Evolutionary conservation across 2,329 filamentous ascomycete species (phyloP).

Genomic region (Claviceps humidiphila): DNA sequence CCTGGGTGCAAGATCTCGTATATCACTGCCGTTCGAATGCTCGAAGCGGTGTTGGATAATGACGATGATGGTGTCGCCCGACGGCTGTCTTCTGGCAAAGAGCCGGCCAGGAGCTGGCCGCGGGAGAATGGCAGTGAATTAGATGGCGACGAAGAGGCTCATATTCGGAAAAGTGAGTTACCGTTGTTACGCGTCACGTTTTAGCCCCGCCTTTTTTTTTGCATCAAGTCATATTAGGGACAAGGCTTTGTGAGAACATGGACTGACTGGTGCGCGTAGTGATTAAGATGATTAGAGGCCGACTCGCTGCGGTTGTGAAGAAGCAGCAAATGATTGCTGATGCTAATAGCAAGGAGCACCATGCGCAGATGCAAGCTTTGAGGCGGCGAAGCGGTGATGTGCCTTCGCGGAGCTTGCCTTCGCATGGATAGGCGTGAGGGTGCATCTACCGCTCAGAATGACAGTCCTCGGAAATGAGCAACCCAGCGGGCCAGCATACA

Average conservation of each 20-base stretch:
- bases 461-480: no score
- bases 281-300: conserved; percentile 48
- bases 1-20: conserved; percentile 85
- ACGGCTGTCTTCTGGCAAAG: conserved; percentile 24
- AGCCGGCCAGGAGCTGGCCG: conserved; percentile 25
- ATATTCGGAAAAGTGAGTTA: conserved; percentile 56
- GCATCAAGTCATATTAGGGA: no score
- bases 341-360: conserved; percentile 35
- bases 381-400: conserved; percentile 42
- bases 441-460: neutral
- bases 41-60: conserved; percentile 83
- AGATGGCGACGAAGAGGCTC: conserved; percentile 58
- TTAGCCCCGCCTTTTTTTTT: neutral
- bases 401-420: conserved; percentile 40
- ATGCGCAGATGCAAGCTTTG: conserved; percentile 26
- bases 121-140: conserved; percentile 29
- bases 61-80: conserved; percentile 45
- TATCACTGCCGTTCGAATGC: conserved; percentile 81
- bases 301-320: conserved; percentile 42
- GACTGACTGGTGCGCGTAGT: conserved; percentile 24
- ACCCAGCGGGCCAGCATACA: no score
- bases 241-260: no score
- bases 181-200: neutral
- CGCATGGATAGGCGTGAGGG: conserved; percentile 26
- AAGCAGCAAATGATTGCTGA: conserved; percentile 49